These are phyloP conservation scores for Articulospora tetracladia DNA, from an alignment of 495 filamentous ascomycete species.

Conservation along the genomic window DNA sequence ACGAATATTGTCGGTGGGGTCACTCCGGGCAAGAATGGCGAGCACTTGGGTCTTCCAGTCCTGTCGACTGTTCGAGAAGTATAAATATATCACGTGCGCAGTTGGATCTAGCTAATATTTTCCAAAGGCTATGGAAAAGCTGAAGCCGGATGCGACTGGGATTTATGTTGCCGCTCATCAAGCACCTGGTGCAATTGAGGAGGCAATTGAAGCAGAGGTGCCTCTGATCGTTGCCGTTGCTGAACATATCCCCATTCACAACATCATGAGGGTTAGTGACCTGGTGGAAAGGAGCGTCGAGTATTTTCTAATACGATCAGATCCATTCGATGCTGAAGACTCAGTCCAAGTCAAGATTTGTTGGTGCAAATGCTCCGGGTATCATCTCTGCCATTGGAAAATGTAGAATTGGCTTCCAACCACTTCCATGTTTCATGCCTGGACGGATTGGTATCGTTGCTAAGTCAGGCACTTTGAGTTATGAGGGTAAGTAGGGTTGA, in stretches of 20 bases:
- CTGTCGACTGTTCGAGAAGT: conserved; percentile 67
- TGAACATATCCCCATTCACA: conserved; percentile 86
- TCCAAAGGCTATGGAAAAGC: conserved; percentile 61
- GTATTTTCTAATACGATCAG: conserved; percentile 21
- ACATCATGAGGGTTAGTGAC: conserved; percentile 67
- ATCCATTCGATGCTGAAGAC: conserved; percentile 75
- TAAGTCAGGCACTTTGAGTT: conserved; percentile 85
- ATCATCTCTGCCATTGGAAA: conserved; percentile 80
- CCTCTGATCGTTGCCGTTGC: conserved; percentile 86
- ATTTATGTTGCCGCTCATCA: conserved; percentile 82
- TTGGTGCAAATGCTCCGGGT: conserved; percentile 84
- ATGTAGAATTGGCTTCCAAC: conserved; percentile 87
- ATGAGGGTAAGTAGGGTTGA: conserved; percentile 48
- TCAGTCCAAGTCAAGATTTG: conserved; percentile 75
- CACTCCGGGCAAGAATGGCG: conserved; percentile 68
- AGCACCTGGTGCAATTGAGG: conserved; percentile 75
- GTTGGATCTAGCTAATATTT: neutral
- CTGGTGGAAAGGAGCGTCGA: neutral
- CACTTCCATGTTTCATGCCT: conserved; percentile 68
- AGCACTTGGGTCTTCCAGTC: conserved; percentile 78
- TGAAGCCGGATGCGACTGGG: conserved; percentile 81
- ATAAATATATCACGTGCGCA: conserved; percentile 17
- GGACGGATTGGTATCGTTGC: conserved; percentile 79
- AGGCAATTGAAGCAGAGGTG: conserved; percentile 85
- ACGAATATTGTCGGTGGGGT: conserved; percentile 88